Percentiles rank a stretch among this genome's conserved stretches.
These are phyloP conservation scores for Russula abietina DNA, from an alignment of 768 basidiomycete species.

Conservation along the genomic window DNA sequence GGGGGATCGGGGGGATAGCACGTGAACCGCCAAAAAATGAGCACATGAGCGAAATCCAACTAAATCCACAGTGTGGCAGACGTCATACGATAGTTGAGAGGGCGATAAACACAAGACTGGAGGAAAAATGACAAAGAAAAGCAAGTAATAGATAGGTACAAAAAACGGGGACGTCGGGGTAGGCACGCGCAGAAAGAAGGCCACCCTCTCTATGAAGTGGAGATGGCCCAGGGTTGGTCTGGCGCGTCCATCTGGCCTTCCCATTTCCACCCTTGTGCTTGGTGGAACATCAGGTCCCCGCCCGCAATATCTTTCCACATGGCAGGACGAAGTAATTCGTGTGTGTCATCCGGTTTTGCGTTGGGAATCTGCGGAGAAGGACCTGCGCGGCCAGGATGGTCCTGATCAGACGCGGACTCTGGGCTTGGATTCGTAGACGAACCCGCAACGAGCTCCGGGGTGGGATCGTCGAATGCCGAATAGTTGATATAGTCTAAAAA, in stretches of 20 bases:
- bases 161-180: constrained; percentile 26
- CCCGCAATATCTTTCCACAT: constrained; percentile 68
- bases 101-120: constrained; percentile 22
- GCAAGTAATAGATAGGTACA: constrained; percentile 21
- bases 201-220: constrained; percentile 41
- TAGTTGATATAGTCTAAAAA: constrained; percentile 67
- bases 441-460: constrained; percentile 64
- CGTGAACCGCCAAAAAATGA: constrained; percentile 18
- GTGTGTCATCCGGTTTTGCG: constrained; percentile 42
- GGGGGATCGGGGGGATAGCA: constrained; percentile 21
- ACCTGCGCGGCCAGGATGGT: constrained; percentile 36
- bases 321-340: constrained; percentile 49
- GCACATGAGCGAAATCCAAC: constrained; percentile 24
- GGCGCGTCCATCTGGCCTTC: constrained; percentile 57
- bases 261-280: constrained; percentile 60
- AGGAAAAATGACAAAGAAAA: constrained; percentile 4
- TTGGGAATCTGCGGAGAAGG: constrained; percentile 38
- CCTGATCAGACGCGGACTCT: constrained; percentile 61
- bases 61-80: constrained; percentile 20
- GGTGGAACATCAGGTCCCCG: constrained; percentile 66
- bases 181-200: neutral
- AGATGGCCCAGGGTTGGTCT: constrained; percentile 73
- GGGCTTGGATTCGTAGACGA: constrained; percentile 76
- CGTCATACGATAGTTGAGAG: constrained; percentile 22
- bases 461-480: constrained; percentile 50